A percentile compares a stretch with the other conserved stretches of the same genome.
Evolutionary conservation across 1,139 yeast species (phyloP).

Genomic region (Scheffersomyces parashehatae): DNA sequence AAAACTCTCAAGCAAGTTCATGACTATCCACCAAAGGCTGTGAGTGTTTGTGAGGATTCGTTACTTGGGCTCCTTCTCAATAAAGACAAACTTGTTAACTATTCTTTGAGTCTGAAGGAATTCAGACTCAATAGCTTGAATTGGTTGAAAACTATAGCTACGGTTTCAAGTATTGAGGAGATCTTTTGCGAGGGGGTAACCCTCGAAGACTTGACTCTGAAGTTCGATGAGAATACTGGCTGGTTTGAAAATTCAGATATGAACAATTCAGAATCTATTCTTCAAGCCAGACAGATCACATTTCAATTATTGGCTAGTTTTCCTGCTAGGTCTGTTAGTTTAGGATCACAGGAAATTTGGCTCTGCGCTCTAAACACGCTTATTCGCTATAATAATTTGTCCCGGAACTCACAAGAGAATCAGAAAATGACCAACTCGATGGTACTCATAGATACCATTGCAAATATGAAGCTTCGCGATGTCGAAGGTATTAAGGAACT

Average conservation of each 20-base stretch:
- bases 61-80: conserved; percentile 18
- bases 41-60: conserved; percentile 16
- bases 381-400: conserved; percentile 38
- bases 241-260: conserved; percentile 44
- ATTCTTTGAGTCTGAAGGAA: conserved; percentile 16
- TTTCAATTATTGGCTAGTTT: conserved; percentile 26
- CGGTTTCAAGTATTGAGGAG: conserved; percentile 27
- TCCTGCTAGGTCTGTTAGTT: background rate
- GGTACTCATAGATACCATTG: conserved; percentile 42
- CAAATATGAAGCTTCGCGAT: conserved; percentile 18
- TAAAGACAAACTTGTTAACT: conserved; percentile 10
- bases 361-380: conserved; percentile 40
- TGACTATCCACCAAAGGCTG: conserved; percentile 24
- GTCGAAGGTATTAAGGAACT: conserved; percentile 20
- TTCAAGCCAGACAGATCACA: conserved; percentile 39
- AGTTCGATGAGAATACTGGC: conserved; percentile 14
- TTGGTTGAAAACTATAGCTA: conserved; percentile 42
- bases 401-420: conserved; percentile 32
- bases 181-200: conserved; percentile 8
- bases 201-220: conserved; percentile 5
- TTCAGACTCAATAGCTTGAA: conserved; percentile 9
- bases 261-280: conserved; percentile 38
- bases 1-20: conserved; percentile 43
- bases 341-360: conserved; percentile 15
- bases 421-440: conserved; percentile 56